Evolutionary conservation across 2,329 filamentous ascomycete species (phyloP).

Genomic region (Chaetothyriales sp.): DNA sequence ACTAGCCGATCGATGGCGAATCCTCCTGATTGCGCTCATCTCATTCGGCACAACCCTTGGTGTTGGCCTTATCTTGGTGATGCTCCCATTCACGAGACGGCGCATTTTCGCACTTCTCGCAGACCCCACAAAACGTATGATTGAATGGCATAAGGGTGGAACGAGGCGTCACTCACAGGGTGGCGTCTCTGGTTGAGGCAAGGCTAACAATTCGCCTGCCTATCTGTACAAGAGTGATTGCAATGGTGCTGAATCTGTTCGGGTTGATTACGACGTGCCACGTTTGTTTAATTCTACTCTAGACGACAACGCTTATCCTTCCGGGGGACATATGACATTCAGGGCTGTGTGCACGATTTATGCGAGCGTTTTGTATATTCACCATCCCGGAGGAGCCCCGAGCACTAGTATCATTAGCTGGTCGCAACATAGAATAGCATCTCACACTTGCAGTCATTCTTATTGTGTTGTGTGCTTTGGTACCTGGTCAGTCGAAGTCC

Average conservation of each 20-base stretch:
- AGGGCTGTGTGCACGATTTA: neutral
- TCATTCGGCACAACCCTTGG: constrained; percentile 8
- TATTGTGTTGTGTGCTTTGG: too few relatives aligned
- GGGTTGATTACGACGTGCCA: neutral
- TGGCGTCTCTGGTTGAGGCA: neutral
- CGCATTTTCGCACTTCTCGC: constrained; percentile 7
- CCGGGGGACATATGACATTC: neutral
- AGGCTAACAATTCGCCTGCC: neutral
- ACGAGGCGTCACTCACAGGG: neutral
- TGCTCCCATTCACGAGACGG: constrained; percentile 14
- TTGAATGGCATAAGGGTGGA: constrained; percentile 15
- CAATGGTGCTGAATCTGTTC: neutral
- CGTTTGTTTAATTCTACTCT: neutral
- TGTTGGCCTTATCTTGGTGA: constrained; percentile 12
- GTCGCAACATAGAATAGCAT: too few relatives aligned
- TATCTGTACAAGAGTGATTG: neutral
- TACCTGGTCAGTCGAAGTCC: too few relatives aligned
- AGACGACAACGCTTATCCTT: neutral
- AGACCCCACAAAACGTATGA: constrained; percentile 9
- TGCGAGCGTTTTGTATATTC: neutral
- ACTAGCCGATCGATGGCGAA: constrained; percentile 16
- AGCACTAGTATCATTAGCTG: neutral
- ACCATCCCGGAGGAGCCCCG: neutral
- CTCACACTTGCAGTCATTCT: too few relatives aligned
- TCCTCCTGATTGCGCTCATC: constrained; percentile 2